Evolutionary conservation across 768 basidiomycete species (phyloP).

Genomic region (Pleurotus djamor): DNA sequence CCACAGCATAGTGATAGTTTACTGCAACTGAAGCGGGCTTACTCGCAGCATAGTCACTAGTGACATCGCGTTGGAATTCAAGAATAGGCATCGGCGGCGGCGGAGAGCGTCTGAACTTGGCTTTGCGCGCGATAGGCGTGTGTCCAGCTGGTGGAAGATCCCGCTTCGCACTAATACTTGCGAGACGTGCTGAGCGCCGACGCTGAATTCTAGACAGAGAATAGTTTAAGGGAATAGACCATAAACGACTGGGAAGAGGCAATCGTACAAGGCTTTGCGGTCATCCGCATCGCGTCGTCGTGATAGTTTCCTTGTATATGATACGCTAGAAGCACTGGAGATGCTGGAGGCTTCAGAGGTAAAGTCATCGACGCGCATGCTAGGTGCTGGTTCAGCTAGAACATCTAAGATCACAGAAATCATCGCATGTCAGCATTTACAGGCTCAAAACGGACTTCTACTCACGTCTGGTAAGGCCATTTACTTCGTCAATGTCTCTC

Average conservation of each 20-base stretch:
- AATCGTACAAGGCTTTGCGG: background rate
- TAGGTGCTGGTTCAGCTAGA: too few relatives aligned
- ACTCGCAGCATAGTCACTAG: too few relatives aligned
- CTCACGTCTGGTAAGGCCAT: background rate
- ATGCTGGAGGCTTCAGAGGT: background rate
- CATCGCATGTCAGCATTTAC: too few relatives aligned
- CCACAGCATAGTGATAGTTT: too few relatives aligned
- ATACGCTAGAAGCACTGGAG: background rate
- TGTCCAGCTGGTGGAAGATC: background rate
- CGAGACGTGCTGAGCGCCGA: background rate
- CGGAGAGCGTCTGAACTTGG: background rate
- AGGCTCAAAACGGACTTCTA: background rate
- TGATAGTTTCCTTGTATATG: too few relatives aligned
- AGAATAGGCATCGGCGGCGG: background rate
- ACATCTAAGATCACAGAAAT: too few relatives aligned
- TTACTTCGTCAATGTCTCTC: background rate
- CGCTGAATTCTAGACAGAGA: background rate
- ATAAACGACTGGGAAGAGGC: background rate
- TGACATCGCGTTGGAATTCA: too few relatives aligned
- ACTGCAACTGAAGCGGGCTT: too few relatives aligned
- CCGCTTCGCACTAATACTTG: background rate
- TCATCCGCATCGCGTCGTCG: too few relatives aligned
- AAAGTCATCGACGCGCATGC: background rate
- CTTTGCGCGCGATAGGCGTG: background rate
- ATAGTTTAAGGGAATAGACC: background rate